Evolutionary conservation across 2,329 filamentous ascomycete species (phyloP).

Genomic region (Pezicula radicicola): DNA sequence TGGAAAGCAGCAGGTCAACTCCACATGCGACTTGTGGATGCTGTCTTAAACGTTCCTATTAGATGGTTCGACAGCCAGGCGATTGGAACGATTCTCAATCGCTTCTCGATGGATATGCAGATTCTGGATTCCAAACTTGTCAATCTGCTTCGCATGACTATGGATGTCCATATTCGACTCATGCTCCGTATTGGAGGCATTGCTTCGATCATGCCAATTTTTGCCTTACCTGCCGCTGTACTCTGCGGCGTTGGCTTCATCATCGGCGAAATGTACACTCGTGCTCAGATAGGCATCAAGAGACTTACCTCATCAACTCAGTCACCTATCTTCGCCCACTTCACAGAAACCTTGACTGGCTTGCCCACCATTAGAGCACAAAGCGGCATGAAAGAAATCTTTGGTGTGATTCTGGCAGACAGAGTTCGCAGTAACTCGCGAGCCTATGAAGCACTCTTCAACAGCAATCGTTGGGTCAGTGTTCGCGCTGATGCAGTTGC

Average conservation of each 20-base stretch:
- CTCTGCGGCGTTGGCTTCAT: not conserved
- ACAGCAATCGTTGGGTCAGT: conserved; percentile 56
- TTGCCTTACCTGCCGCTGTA: not conserved
- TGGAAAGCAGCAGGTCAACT: not conserved
- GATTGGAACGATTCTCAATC: conserved; percentile 1
- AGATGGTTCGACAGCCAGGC: not conserved
- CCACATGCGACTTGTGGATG: not conserved
- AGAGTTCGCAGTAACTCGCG: conserved; percentile 45
- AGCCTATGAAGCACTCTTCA: conserved; percentile 47
- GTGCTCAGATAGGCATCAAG: not conserved
- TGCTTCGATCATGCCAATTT: conserved; percentile 1
- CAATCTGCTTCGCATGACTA: not conserved
- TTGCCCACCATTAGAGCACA: conserved; percentile 37
- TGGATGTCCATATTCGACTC: not conserved
- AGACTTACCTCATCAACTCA: conserved; percentile 1
- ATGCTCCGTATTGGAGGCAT: not conserved
- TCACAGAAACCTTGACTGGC: conserved; percentile 40
- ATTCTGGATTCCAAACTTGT: not conserved
- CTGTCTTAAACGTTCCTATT: not conserved
- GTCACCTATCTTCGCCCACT: conserved; percentile 41
- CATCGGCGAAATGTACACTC: not conserved
- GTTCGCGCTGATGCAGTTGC: conserved; percentile 40
- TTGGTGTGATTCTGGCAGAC: conserved; percentile 46
- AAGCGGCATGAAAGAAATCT: conserved; percentile 42
- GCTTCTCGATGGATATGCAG: conserved; percentile 2